Evolutionary conservation across 2,329 filamentous ascomycete genomes (phyloP), one percentile per base, ranked within the genome.

Genomic region (Aspergillus unguis): DNA sequence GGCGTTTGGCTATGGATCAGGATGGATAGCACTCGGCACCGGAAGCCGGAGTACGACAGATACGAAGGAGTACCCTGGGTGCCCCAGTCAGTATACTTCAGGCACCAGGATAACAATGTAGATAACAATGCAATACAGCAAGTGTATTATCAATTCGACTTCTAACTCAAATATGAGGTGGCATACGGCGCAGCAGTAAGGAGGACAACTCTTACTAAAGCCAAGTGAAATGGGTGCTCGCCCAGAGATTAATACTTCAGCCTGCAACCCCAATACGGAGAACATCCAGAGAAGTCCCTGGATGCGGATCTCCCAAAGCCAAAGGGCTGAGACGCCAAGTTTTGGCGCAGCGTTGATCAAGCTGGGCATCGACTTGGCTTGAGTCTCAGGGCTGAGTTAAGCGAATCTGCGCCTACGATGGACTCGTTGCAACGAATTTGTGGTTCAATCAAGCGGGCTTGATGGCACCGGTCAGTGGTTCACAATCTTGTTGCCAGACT

Each of bases 251-350:
- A 48, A 48, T 42, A 32, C 32, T 49, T 48, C 46, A 48, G 46
- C 46, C 46, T 48, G 23, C 37, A 48, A 31, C 44, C 32, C 35
- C 33, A 29, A 29, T 17, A 17, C 17, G 17, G 17, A 17, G 17
- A 17, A 17, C 17, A 27, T 36, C 32, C 25, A 28, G 26, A n/a
- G 28, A 35, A 28, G 33, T 47, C 28, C 25, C 36, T 48, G 37
- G 27, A 31, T 25, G 38, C 37, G 5, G 46, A 17, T 17, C 17
- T 17, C 17, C 17, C 17, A 17, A 17, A 17, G 17, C 17, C 17
- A 17, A 17, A 17, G 17, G 42, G 37, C 47, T 47, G 52, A 50
- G 47, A 50, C 38, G 47, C 52, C 52, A 54, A 50, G 52, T 36
- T 50, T 43, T 26, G 17, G 10, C 46, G 32, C 43, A 50, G 46